Base-by-base conservation (phyloP, 192 early-diverging fungal genomes). In the Coemansia sp. region DNA sequence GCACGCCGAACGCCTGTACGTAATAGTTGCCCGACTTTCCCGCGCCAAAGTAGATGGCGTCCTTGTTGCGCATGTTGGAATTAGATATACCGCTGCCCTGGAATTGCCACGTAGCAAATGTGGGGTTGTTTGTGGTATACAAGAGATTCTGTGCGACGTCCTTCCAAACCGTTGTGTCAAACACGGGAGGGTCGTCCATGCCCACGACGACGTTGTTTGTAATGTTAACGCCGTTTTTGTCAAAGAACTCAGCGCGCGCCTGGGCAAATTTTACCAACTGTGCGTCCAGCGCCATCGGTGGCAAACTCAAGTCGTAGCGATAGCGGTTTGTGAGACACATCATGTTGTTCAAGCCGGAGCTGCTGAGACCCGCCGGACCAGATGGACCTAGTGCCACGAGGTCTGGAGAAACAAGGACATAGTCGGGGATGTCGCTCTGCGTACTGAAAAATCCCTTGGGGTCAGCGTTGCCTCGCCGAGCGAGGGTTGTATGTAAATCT, bases 381-480 rank as follows among this genome's bases (percentile, higher is more conserved):
- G 74, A 69, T 6, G 73, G 73, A 2, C 67, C 79, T 30, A 66
- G 61, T 7, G 79, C 79, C 8, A 82, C 79, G 59, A 62, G 59
- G 56, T 82, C 79, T 4, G 79, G 79, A 4, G 74, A 73, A 3
- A 82, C 74, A 16, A 70, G 53, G 22, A 82, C 58, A 39, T 82
- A 82, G 40, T 82, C 79, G 4, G 79, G 79, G 8, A 82, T 49
- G 11, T 56, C 53, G 29, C 1, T 32, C 30, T 56, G 53, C 16
- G 53, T 34, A 2, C 29, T 56, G 53, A 56, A 56, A 56, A 56
- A 56, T 4, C 53, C 53, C 53, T 56, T 56, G 53, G 53, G 53
- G 30, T 56, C 53, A 6, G 13, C 2, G 30, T 56, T 56, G n/a
- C 29, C 29, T 56, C 53, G 53, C 53, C 53, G 53, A 34, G 53